A percentile compares a stretch with the other conserved stretches of the same genome.
Conservation (phyloP, 441 rosid genomes). For the Erodium trifolium region DNA sequence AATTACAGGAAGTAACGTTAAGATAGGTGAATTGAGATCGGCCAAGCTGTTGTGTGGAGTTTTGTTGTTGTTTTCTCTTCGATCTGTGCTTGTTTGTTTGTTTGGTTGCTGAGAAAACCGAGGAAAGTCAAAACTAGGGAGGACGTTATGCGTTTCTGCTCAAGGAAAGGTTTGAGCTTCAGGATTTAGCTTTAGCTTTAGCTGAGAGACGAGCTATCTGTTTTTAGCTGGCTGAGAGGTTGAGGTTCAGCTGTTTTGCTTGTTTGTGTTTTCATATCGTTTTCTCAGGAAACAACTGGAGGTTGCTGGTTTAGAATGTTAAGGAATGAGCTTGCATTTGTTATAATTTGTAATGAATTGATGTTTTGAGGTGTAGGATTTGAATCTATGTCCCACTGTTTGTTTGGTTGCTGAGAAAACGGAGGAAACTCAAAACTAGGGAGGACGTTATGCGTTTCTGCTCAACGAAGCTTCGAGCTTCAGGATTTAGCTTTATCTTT, state of each 20-base stretch:
- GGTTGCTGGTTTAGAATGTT: constrained; percentile 2
- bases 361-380: neutral
- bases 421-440: neutral
- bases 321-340: neutral
- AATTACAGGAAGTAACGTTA: neutral
- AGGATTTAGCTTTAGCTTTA: neutral
- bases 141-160: neutral
- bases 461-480: neutral
- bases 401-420: constrained; percentile 19
- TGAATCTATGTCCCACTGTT: neutral
- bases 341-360: neutral
- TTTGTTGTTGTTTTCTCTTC: neutral
- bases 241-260: neutral
- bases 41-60: neutral
- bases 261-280: neutral
- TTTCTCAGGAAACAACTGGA: neutral
- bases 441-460: neutral
- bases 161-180: neutral
- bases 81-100: neutral
- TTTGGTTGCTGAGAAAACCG: constrained; percentile 17
- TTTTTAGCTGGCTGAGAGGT: neutral
- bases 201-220: too few species aligned
- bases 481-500: neutral
- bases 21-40: neutral
- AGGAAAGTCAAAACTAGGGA: neutral